phyloP scores from a whole-genome alignment of 2,329 filamentous ascomycete species.

The Verticillium zaregamsianum region DNA sequence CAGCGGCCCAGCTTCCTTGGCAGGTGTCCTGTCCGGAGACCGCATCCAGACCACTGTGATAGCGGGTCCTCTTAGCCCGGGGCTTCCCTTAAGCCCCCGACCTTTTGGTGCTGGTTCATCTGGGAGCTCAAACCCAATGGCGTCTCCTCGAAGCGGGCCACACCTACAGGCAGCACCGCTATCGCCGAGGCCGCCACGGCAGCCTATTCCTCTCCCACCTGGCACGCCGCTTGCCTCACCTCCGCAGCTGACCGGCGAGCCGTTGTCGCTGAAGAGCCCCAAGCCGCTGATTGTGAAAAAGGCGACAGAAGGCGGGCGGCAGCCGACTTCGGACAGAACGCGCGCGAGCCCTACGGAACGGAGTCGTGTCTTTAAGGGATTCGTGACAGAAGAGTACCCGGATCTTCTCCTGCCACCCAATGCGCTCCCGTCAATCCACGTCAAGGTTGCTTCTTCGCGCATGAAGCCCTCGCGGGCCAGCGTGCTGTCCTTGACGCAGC shows the following conservation, averaged over 20 bases:
- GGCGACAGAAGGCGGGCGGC: slow-evolving; percentile 14
- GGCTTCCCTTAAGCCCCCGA: slow-evolving; percentile 56
- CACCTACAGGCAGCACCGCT: slow-evolving; percentile 46
- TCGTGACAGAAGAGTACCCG: slow-evolving; percentile 82
- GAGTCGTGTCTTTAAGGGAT: slow-evolving; percentile 65
- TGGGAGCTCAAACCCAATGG: neutral
- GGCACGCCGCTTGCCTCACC: slow-evolving; percentile 63
- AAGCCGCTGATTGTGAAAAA: slow-evolving; percentile 28
- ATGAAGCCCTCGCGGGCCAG: slow-evolving; percentile 88
- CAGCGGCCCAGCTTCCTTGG: slow-evolving; percentile 44
- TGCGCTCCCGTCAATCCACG: slow-evolving; percentile 77
- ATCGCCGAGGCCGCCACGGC: slow-evolving; percentile 69
- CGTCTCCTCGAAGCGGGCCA: neutral
- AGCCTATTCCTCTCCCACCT: slow-evolving; percentile 68
- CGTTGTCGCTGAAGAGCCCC: slow-evolving; percentile 28
- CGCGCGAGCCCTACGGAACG: slow-evolving; percentile 37
- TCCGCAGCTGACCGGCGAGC: slow-evolving; percentile 12
- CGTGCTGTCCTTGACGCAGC: slow-evolving; percentile 70
- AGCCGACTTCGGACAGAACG: slow-evolving; percentile 20
- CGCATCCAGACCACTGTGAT: slow-evolving; percentile 6
- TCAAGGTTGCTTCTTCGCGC: slow-evolving; percentile 89
- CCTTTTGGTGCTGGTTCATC: slow-evolving; percentile 32
- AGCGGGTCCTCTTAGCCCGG: slow-evolving; percentile 41
- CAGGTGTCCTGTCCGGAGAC: slow-evolving; percentile 42
- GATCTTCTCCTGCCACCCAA: slow-evolving; percentile 83